Conservation (phyloP, 768 basidiomycete genomes). For the Auricularia sp. region DNA sequence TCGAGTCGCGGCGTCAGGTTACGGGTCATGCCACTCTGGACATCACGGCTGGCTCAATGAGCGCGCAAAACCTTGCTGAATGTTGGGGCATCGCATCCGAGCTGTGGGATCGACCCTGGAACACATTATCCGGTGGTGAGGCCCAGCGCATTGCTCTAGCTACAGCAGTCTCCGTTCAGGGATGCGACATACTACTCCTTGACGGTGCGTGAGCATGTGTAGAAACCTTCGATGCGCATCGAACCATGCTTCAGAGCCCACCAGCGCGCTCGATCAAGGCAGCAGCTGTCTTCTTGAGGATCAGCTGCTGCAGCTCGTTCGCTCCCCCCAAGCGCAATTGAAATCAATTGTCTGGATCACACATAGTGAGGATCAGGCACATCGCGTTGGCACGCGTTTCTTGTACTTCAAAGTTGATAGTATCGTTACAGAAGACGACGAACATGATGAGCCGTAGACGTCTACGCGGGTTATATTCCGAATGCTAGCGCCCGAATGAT, state of each 20-base stretch:
- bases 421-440: conserved; percentile 6
- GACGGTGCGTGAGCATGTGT: conserved; percentile 46
- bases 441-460: background rate
- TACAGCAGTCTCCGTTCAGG: conserved; percentile 58
- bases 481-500: background rate
- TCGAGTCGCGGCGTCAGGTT: conserved; percentile 35
- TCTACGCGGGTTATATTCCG: background rate
- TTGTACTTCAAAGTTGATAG: conserved; percentile 25
- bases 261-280: conserved; percentile 72
- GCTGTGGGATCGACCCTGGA: conserved; percentile 76
- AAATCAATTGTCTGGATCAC: conserved; percentile 85
- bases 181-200: conserved; percentile 68
- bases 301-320: conserved; percentile 44
- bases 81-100: conserved; percentile 57
- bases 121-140: conserved; percentile 77
- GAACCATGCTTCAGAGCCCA: conserved; percentile 52
- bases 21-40: conserved; percentile 16
- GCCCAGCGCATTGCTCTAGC: conserved; percentile 76
- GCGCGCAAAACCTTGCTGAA: conserved; percentile 43
- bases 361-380: conserved; percentile 72
- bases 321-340: conserved; percentile 35
- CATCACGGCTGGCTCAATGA: background rate
- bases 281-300: conserved; percentile 59
- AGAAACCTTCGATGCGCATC: background rate
- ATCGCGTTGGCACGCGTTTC: conserved; percentile 63